A percentile compares a stretch with the other conserved stretches of the same genome.
These are phyloP conservation scores for Pezicula rhizophila DNA, from an alignment of 2,329 filamentous ascomycete genomes.

Conservation along the genomic window DNA sequence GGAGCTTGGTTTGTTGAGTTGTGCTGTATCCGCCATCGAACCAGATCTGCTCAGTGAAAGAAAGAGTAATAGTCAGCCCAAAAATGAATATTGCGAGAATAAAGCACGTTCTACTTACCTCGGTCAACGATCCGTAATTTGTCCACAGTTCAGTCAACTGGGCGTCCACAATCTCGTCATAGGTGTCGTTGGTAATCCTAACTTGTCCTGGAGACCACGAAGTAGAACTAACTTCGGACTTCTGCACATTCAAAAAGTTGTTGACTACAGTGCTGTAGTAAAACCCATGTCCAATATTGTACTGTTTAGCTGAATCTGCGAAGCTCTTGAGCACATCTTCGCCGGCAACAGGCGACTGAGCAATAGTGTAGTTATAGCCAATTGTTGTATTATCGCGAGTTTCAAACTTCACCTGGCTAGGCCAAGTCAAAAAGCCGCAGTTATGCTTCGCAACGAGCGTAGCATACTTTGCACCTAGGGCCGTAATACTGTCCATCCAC, in stretches of 20 bases:
- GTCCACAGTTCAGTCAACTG: constrained; percentile 21
- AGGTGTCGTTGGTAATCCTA: constrained; percentile 18
- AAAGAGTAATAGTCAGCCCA: background rate
- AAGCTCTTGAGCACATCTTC: constrained; percentile 21
- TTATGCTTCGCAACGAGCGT: constrained; percentile 28
- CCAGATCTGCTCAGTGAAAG: constrained; percentile 18
- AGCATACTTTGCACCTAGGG: constrained; percentile 24
- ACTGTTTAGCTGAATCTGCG: constrained; percentile 19
- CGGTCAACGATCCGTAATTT: constrained; percentile 19
- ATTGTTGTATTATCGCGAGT: constrained; percentile 19
- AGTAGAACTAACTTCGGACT: constrained; percentile 10
- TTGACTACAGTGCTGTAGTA: constrained; percentile 28
- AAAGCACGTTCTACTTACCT: constrained; percentile 9
- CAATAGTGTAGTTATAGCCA: constrained; percentile 24
- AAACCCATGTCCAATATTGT: constrained; percentile 24
- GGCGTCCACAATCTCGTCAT: constrained; percentile 20
- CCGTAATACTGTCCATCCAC: constrained; percentile 24
- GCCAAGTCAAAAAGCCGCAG: constrained; percentile 26
- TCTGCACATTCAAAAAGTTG: constrained; percentile 25
- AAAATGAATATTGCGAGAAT: background rate
- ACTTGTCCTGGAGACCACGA: constrained; percentile 16
- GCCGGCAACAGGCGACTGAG: constrained; percentile 20
- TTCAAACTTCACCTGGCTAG: constrained; percentile 22
- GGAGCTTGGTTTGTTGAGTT: constrained; percentile 15
- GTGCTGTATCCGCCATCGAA: constrained; percentile 23